Evolutionary conservation across 768 basidiomycete species (phyloP).

Genomic region (Neoboletus brunneissimus): DNA sequence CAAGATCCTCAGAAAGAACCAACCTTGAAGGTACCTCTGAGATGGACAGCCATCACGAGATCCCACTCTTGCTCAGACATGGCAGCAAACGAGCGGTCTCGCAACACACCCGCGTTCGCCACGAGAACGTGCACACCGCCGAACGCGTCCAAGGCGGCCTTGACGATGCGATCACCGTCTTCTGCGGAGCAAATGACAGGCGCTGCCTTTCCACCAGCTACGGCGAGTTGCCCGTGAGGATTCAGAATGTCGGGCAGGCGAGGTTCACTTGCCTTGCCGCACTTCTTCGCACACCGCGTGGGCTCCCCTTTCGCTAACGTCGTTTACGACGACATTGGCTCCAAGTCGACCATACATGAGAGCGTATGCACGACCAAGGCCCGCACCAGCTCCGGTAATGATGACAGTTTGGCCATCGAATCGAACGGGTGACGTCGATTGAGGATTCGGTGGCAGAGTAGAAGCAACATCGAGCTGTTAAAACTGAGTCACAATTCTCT

Average conservation of each 20-base stretch:
- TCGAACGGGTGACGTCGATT: conserved; percentile 65
- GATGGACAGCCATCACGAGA: conserved; percentile 81
- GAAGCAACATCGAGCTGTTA: conserved; percentile 62
- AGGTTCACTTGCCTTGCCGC: conserved; percentile 52
- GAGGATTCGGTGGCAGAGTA: conserved; percentile 62
- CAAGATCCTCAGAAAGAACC: not conserved
- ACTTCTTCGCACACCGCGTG: conserved; percentile 86
- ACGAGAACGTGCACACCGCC: conserved; percentile 85
- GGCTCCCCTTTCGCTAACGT: conserved; percentile 85
- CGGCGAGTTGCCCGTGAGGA: not conserved
- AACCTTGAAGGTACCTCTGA: conserved; percentile 90
- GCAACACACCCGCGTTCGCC: conserved; percentile 90
- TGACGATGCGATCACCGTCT: conserved; percentile 87
- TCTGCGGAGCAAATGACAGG: conserved; percentile 85
- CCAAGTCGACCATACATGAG: conserved; percentile 89
- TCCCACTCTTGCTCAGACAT: conserved; percentile 97
- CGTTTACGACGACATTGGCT: conserved; percentile 97
- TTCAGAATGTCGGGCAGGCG: not conserved
- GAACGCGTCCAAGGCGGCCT: conserved; percentile 81
- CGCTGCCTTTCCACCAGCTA: conserved; percentile 87
- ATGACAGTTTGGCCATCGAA: conserved; percentile 91
- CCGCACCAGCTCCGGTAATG: conserved; percentile 92
- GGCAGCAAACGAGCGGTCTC: conserved; percentile 88
- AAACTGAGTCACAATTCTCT: not conserved
- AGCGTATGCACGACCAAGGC: conserved; percentile 89